Base-by-base conservation (phyloP, 768 basidiomycete species). In the Holtermannia corniformis region DNA sequence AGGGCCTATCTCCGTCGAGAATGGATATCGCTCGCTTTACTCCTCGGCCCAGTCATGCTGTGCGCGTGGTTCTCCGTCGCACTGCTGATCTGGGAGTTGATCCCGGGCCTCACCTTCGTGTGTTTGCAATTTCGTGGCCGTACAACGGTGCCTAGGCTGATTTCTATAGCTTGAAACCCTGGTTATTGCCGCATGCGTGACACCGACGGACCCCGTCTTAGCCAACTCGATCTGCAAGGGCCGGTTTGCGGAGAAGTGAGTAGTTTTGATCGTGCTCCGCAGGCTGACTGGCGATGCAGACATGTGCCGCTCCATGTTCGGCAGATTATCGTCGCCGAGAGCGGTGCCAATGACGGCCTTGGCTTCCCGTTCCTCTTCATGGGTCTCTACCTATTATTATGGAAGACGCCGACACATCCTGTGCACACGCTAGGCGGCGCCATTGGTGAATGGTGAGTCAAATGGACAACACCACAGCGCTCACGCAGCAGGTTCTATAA, bases 281-380 rank as follows among this genome's bases (percentile, higher is more conserved):
- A 65, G 75, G 75, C 22, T 65, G 74, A 2, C 75, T 70, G 49
- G 75, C 75, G 7, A 73, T 75, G 50, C 57, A 69, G 61, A 44
- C 63, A 75, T 47, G 71, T 75, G 2, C 73, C 74, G 0, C 52
- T 65, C 7, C 59, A 66, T 41, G 75, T 76, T 1, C 63, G 75
- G n/a, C 65, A 75, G 49, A 66, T 76, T 53, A 72, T 76, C 40
- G 65, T 73, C 10, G 72, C 70, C 0, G 75, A 76, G 56, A 56
- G 64, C 21, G 76, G 75, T 1, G 76, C 76, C 1, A 76, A 76
- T 54, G 76, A 76, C 49, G 75, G 73, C 12, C 57, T 76, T 1
- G 73, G 72, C 4, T 75, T 68, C 53, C 75, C 75, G 3, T 76
- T 75, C 63, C 58, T 76, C 13, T 75, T 58, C 62, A 51, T 76